Base-by-base conservation (phyloP, 352 stramenopile species). In the Saprolegnia parasitica region DNA sequence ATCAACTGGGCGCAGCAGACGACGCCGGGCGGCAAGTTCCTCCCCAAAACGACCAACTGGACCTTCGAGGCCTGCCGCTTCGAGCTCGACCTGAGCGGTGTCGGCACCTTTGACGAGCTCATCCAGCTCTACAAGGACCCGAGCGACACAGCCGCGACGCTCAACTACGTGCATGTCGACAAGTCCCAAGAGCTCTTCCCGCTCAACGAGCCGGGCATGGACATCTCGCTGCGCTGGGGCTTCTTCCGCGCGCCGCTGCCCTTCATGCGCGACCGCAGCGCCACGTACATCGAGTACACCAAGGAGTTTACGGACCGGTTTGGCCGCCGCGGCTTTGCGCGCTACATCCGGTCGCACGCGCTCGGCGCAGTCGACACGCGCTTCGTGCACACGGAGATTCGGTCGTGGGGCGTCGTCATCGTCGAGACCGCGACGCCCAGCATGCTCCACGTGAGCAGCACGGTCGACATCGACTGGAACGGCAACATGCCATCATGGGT, bases 401-500 rank as follows among this genome's bases (percentile, higher is more conserved):
- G 52, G 3, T 60, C 52, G 24, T 70, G 63, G 63, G 63, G 63
- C n/a, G 46, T 52, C 26, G 63, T 70, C 18, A 37, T 49, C 42
- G 46, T 70, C 37, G 42, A 70, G 50, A 52, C 55, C 5, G 46
- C 35, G 2, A n/a, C 11, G 2, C 63, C 63, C 15, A 23, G n/a
- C 39, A 32, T 42, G 10, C 63, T 70, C 18, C 32, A 52, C 29
- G 42, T 37, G 11, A 61, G 54, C 35, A 47, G 42, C 3, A 57
- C 55, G 10, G 24, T 70, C n/a, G 63, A 70, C 42, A 61, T 70
- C 21, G 63, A 70, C 42, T 70, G 63, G 63, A 62, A 57, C 42
- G 63, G 63, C 4, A 58, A 29, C 54, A 57, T 70, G 63, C 37
- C 50, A n/a, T 29, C 63, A 18, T 70, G 63, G 63, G 49, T 70